Conservation (phyloP, 2,329 filamentous ascomycete species). For the Cercospora zeina region DNA sequence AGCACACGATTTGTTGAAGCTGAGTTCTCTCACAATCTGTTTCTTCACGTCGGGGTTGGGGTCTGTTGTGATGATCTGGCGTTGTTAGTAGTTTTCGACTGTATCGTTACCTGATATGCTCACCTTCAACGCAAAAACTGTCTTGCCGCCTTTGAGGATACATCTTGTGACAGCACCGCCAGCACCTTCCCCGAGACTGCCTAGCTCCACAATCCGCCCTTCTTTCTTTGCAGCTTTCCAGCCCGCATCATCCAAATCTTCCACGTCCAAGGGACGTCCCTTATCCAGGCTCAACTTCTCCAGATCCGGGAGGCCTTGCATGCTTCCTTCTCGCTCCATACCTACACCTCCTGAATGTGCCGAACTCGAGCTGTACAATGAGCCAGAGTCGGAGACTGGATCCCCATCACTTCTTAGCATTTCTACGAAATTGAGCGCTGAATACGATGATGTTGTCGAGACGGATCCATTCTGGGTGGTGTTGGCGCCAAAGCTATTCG, state of each 20-base stretch:
- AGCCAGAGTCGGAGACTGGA: slow-evolving; percentile 83
- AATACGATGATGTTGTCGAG: slow-evolving; percentile 85
- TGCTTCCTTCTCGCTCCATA: slow-evolving; percentile 81
- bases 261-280: slow-evolving; percentile 81
- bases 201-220: slow-evolving; percentile 82
- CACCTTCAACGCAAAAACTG: slow-evolving; percentile 93
- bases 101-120: neutral
- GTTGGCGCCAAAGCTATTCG: slow-evolving; percentile 81
- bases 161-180: slow-evolving; percentile 93
- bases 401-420: slow-evolving; percentile 65
- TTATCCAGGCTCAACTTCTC: slow-evolving; percentile 80
- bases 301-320: slow-evolving; percentile 73
- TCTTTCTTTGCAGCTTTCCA: slow-evolving; percentile 93
- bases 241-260: slow-evolving; percentile 90
- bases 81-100: slow-evolving; percentile 1
- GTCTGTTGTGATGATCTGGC: slow-evolving; percentile 93
- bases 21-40: slow-evolving; percentile 92
- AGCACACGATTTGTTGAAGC: slow-evolving; percentile 96
- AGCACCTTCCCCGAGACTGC: slow-evolving; percentile 88
- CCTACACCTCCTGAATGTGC: slow-evolving; percentile 49
- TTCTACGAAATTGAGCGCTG: slow-evolving; percentile 78
- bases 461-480: slow-evolving; percentile 72
- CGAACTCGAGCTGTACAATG: slow-evolving; percentile 58
- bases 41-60: slow-evolving; percentile 98
- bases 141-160: slow-evolving; percentile 86